A percentile compares a stretch with the other conserved stretches of the same genome.
Evolutionary conservation across 2,329 filamentous ascomycete genomes (phyloP).

Genomic region (Colletotrichum musae): DNA sequence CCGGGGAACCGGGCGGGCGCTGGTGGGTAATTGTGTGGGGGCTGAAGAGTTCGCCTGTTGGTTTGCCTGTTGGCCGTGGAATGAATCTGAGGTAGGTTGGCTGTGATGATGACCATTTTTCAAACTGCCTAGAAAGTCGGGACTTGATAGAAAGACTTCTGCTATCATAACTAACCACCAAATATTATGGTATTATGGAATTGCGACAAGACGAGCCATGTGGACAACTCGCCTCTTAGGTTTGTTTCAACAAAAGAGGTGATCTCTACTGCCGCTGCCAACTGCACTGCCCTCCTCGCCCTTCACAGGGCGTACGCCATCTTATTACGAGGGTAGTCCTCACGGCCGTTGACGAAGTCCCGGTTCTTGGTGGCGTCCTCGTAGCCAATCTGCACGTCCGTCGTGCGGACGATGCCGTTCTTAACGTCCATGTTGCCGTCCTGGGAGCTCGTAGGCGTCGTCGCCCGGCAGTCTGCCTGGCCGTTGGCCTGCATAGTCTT

Average conservation of each 20-base stretch:
- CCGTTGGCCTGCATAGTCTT: conserved; percentile 40
- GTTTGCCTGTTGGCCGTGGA: background rate
- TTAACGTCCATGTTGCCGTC: conserved; percentile 39
- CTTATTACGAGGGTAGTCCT: background rate
- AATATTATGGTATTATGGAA: background rate
- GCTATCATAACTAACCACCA: no score
- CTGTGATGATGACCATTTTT: no score
- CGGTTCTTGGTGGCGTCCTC: conserved; percentile 7
- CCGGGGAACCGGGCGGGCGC: no score
- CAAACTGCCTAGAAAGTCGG: no score
- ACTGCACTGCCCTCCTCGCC: no score
- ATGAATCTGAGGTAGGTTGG: no score
- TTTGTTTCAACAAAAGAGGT: background rate
- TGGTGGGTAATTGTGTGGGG: background rate
- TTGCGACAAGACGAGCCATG: background rate
- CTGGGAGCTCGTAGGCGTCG: conserved; percentile 41
- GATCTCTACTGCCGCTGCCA: no score
- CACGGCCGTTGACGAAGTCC: background rate
- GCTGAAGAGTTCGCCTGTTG: background rate
- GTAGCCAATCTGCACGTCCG: conserved; percentile 39
- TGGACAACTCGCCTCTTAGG: background rate
- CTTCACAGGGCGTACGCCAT: background rate
- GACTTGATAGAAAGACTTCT: no score
- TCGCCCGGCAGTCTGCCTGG: conserved; percentile 32
- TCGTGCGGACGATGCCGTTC: conserved; percentile 41